Percentiles rank a stretch among this genome's conserved stretches.
Conservation (phyloP, 2,329 filamentous ascomycete genomes). For the Tolypocladium cylindrosporum region DNA sequence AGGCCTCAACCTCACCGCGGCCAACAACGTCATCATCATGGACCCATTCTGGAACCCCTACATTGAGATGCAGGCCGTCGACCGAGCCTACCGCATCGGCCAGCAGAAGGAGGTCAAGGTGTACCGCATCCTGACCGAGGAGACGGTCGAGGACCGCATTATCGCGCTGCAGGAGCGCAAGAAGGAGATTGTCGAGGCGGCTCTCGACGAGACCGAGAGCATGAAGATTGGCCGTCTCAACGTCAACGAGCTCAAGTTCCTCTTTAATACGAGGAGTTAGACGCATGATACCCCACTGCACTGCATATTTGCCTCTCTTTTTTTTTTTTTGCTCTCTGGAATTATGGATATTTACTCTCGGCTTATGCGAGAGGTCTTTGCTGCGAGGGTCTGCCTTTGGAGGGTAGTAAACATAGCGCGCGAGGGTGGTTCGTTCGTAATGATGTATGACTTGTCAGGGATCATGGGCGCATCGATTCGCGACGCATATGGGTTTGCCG, state of each 20-base stretch:
- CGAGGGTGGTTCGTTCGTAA: not conserved
- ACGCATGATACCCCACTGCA: not conserved
- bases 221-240: slow-evolving; percentile 58
- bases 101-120: slow-evolving; percentile 66
- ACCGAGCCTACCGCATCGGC: slow-evolving; percentile 81
- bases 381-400: not conserved
- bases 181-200: slow-evolving; percentile 63
- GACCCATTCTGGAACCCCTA: slow-evolving; percentile 95
- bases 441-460: not conserved
- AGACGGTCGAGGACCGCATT: slow-evolving; percentile 84
- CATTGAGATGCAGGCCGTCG: slow-evolving; percentile 85
- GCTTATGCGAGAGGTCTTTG: not conserved
- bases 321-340: not conserved
- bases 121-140: slow-evolving; percentile 65
- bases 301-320: not conserved
- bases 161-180: slow-evolving; percentile 70
- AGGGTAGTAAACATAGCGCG: not conserved
- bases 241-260: slow-evolving; percentile 55
- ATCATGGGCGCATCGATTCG: not conserved
- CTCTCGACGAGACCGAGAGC: slow-evolving; percentile 66
- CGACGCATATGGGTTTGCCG: not conserved
- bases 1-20: slow-evolving; percentile 75
- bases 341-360: not conserved
- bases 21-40: slow-evolving; percentile 78
- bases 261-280: slow-evolving; percentile 40